Evolutionary conservation across 306 rosid species (phyloP).

Genomic region (Rosa persica): DNA sequence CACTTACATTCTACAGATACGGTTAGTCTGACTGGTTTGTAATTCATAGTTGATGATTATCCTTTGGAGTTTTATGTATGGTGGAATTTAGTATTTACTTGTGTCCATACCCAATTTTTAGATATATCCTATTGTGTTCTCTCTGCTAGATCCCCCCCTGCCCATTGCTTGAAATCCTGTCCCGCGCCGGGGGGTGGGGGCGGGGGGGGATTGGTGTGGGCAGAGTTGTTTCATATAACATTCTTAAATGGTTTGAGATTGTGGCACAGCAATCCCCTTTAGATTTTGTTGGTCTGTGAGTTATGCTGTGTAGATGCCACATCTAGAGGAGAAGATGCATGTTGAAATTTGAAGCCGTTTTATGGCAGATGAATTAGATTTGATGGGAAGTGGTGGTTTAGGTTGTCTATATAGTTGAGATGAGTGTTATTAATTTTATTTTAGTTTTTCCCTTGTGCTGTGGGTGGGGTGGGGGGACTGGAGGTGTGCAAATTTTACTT

Average conservation of each 20-base stretch:
- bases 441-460: background rate
- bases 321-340: constrained; percentile 3
- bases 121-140: too few species aligned
- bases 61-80: background rate
- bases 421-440: background rate
- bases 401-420: background rate
- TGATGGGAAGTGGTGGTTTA: background rate
- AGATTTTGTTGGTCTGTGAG: background rate
- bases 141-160: too few species aligned
- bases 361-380: background rate
- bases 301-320: background rate
- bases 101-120: background rate
- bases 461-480: background rate
- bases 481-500: background rate
- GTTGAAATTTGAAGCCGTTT: background rate
- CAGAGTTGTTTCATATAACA: too few species aligned
- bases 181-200: too few species aligned
- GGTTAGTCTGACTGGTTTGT: background rate
- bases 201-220: too few species aligned
- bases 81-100: background rate
- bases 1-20: background rate
- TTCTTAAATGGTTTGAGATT: too few species aligned
- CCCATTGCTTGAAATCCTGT: too few species aligned
- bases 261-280: background rate
- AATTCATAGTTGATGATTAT: background rate